A percentile compares a stretch with the other conserved stretches of the same genome.
Evolutionary conservation across 73 alveolate species (phyloP).

Genomic region (Urostyla sp.): DNA sequence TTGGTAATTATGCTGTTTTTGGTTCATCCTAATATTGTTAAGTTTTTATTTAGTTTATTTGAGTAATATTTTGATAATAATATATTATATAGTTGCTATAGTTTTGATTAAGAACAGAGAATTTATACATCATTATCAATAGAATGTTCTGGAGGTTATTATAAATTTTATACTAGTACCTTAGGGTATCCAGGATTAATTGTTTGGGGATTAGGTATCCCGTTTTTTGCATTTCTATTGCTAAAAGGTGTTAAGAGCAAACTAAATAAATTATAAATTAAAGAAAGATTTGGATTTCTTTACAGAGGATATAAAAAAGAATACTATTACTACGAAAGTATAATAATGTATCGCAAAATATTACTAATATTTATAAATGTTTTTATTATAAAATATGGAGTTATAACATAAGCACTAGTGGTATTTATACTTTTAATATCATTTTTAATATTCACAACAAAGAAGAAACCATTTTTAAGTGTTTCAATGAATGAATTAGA

Average conservation of each 20-base stretch:
- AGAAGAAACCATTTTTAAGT: conserved; percentile 29
- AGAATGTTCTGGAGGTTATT: conserved; percentile 53
- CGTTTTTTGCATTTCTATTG: conserved; percentile 44
- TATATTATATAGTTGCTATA: conserved; percentile 43
- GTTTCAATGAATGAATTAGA: conserved; percentile 57
- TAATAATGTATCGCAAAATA: conserved; percentile 60
- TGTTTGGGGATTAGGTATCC: conserved; percentile 79
- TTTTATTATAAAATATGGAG: conserved; percentile 39
- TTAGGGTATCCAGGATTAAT: conserved; percentile 63
- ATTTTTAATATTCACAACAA: conserved; percentile 7
- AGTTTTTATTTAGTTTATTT: conserved; percentile 56
- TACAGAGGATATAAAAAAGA: conserved; percentile 71
- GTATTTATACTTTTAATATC: conserved; percentile 36
- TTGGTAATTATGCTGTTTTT: conserved; percentile 61
- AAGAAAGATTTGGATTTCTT: conserved; percentile 76
- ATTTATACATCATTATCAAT: conserved; percentile 43
- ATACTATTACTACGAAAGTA: conserved; percentile 73
- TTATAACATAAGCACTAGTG: conserved; percentile 64
- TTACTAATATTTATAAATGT: conserved; percentile 60
- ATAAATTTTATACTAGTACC: conserved; percentile 16
- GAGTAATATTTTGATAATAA: neutral
- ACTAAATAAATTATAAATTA: conserved; percentile 14
- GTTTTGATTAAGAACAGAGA: conserved; percentile 51
- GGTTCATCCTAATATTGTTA: conserved; percentile 72
- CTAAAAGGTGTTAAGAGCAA: conserved; percentile 13